A percentile compares a stretch with the other conserved stretches of the same genome.
These are phyloP conservation scores for Trypanosoma cruzi DNA, from an alignment of 208 protist genomes.

Conservation along the genomic window DNA sequence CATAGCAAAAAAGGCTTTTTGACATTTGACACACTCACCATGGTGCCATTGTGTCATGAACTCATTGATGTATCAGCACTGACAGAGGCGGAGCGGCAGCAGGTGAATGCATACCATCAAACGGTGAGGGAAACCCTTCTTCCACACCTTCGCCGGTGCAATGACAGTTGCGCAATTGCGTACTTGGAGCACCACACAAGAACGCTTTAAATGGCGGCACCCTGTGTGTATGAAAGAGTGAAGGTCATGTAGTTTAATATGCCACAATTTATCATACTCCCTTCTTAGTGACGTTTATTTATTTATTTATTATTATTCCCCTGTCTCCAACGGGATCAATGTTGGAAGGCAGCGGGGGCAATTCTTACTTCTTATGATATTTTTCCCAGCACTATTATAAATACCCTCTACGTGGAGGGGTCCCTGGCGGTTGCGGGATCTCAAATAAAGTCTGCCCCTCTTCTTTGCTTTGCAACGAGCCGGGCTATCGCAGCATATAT, in stretches of 20 bases:
- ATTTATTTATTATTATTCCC: background rate
- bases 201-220: slow-evolving; percentile 6
- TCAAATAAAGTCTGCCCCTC: too few species aligned
- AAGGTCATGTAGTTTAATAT: background rate
- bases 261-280: background rate
- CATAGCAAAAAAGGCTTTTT: slow-evolving; percentile 69
- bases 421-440: too few species aligned
- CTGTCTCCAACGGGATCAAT: background rate
- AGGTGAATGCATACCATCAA: slow-evolving; percentile 83
- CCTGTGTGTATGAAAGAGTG: background rate
- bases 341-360: background rate
- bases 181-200: slow-evolving; percentile 80
- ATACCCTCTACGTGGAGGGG: too few species aligned
- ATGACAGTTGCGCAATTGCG: slow-evolving; percentile 50
- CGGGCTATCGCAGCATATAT: too few species aligned
- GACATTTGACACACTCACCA: slow-evolving; percentile 83
- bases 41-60: slow-evolving; percentile 89
- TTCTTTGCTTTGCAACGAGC: too few species aligned
- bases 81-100: slow-evolving; percentile 58
- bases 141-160: slow-evolving; percentile 45
- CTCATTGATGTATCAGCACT: slow-evolving; percentile 87
- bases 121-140: slow-evolving; percentile 43
- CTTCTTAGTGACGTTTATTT: background rate
- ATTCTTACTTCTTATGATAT: too few species aligned
- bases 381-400: too few species aligned